phyloP scores from a whole-genome alignment of 2,329 filamentous ascomycete genomes.

The Teratosphaeria viscida region DNA sequence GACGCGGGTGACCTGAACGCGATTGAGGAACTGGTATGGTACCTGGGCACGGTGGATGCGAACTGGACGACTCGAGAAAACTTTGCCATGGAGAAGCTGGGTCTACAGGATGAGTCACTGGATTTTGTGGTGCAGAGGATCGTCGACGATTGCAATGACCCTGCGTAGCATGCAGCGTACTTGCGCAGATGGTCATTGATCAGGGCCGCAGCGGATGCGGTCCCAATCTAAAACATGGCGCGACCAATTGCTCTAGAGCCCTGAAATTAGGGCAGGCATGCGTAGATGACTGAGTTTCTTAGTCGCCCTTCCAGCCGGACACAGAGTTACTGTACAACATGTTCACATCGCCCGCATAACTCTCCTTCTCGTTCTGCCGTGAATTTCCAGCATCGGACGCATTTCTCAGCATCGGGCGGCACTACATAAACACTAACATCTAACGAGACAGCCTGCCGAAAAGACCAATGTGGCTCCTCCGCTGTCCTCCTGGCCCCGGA shows the following conservation, averaged over 20 bases:
- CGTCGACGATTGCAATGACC: slow-evolving; percentile 6
- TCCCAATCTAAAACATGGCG: no score
- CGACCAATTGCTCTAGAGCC: no score
- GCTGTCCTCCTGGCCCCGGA: not conserved
- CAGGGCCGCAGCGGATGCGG: not conserved
- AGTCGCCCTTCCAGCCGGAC: not conserved
- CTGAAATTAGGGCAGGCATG: no score
- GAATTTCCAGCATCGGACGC: slow-evolving; percentile 82
- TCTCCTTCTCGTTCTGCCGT: slow-evolving; percentile 51
- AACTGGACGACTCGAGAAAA: slow-evolving; percentile 25
- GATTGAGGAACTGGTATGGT: slow-evolving; percentile 23
- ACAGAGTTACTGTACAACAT: slow-evolving; percentile 40
- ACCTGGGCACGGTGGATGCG: slow-evolving; percentile 21
- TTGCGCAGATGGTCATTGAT: not conserved
- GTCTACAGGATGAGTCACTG: slow-evolving; percentile 30
- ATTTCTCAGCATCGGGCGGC: slow-evolving; percentile 54
- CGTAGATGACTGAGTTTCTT: not conserved
- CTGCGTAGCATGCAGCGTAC: not conserved
- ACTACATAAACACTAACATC: slow-evolving; percentile 20
- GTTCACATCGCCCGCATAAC: slow-evolving; percentile 65
- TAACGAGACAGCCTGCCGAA: slow-evolving; percentile 32
- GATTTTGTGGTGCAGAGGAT: slow-evolving; percentile 26
- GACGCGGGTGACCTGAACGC: slow-evolving; percentile 26
- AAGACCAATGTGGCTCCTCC: slow-evolving; percentile 25
- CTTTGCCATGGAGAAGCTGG: slow-evolving; percentile 33